phyloP scores from a whole-genome alignment of 352 stramenopile genomes.

The Globisporangium barbulae region DNA sequence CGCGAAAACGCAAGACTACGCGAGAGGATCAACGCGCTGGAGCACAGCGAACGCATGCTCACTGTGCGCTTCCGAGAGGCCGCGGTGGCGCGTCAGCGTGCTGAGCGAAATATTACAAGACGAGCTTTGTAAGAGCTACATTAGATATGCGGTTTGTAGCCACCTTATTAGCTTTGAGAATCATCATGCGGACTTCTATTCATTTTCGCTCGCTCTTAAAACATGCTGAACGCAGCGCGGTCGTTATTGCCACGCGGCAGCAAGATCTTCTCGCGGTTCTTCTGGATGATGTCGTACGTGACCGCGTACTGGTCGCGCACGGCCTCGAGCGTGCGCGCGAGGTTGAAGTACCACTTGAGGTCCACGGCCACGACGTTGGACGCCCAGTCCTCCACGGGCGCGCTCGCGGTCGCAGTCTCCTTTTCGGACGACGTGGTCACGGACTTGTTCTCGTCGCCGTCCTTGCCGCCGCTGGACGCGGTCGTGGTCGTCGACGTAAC shows the following conservation, averaged over 20 bases:
- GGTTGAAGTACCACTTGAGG: conserved; percentile 85
- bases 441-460: conserved; percentile 70
- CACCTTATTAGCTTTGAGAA: not conserved
- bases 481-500: conserved; percentile 57
- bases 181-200: not conserved
- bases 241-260: conserved; percentile 62
- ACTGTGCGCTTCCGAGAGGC: conserved; percentile 13
- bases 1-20: conserved; percentile 5
- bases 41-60: conserved; percentile 5
- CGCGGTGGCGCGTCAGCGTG: conserved; percentile 4
- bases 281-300: conserved; percentile 61
- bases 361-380: conserved; percentile 71
- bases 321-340: conserved; percentile 59
- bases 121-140: not conserved
- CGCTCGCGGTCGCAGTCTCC: conserved; percentile 29
- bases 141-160: not conserved
- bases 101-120: conserved; percentile 7
- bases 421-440: conserved; percentile 61
- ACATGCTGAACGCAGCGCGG: conserved; percentile 78
- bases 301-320: conserved; percentile 79
- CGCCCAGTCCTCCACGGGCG: conserved; percentile 49
- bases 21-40: conserved; percentile 13
- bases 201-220: conserved; percentile 38
- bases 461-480: conserved; percentile 55
- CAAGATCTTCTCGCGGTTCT: conserved; percentile 84